Evolutionary conservation across 441 rosid species (phyloP).

Genomic region (Euphorbia schlechtendalii): DNA sequence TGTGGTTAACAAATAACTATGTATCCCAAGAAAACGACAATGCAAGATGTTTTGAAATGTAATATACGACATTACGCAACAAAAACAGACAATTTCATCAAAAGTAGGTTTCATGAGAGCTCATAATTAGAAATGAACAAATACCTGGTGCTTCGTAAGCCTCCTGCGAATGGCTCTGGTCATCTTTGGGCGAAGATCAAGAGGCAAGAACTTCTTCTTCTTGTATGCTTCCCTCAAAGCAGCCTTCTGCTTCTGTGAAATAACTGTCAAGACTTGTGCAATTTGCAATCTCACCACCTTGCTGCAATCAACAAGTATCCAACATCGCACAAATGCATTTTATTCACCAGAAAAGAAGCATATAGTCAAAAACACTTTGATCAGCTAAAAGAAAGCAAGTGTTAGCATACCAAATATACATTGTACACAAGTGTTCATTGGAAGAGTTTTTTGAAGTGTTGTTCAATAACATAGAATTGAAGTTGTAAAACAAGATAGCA

Average conservation of each 20-base stretch:
- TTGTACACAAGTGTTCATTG: not conserved
- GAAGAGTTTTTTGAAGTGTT: not conserved
- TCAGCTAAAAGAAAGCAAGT: not conserved
- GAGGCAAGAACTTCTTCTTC: slow-evolving; percentile 81
- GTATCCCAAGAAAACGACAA: not conserved
- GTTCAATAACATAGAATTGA: not conserved
- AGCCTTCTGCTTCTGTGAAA: slow-evolving; percentile 85
- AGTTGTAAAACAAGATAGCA: not conserved
- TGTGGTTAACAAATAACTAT: not conserved
- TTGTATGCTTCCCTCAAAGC: slow-evolving; percentile 80
- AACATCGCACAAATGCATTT: not conserved
- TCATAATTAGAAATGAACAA: not conserved
- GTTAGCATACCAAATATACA: not conserved
- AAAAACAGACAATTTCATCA: not conserved
- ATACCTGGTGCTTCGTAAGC: slow-evolving; percentile 87
- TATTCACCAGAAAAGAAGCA: not conserved
- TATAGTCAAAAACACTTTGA: not conserved
- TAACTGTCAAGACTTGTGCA: slow-evolving; percentile 91
- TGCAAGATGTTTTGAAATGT: too few species aligned
- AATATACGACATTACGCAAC: not conserved
- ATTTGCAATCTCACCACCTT: slow-evolving; percentile 86
- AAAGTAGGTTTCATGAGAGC: not conserved
- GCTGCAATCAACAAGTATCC: slow-evolving; percentile 32
- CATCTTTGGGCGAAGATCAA: slow-evolving; percentile 96
- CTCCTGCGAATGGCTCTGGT: slow-evolving; percentile 86